Conservation (phyloP, 441 rosid genomes). For the Populus hybrid region DNA sequence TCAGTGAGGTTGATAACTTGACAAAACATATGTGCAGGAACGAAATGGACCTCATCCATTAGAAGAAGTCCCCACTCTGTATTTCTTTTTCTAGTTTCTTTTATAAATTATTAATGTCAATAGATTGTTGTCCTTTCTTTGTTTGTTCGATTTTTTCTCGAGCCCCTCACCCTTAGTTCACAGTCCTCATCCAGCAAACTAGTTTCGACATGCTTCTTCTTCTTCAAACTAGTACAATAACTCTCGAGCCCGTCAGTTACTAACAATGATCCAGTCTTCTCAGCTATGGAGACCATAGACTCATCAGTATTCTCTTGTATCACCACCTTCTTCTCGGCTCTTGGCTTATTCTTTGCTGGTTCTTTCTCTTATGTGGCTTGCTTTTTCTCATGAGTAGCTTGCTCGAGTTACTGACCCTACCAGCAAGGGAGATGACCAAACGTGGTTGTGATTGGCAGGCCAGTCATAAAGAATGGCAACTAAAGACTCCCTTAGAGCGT, state of each 20-base stretch:
- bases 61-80: no score
- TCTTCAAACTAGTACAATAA: slow-evolving; percentile 70
- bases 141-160: no score
- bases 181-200: no score
- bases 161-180: no score
- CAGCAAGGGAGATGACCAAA: slow-evolving; percentile 99
- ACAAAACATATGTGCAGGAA: no score
- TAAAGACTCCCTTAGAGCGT: slow-evolving; percentile 91
- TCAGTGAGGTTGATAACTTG: no score
- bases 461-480: slow-evolving; percentile 98
- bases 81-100: no score
- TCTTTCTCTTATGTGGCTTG: no score
- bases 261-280: slow-evolving; percentile 56
- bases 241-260: slow-evolving; percentile 76
- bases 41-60: no score
- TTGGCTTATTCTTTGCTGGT: no score
- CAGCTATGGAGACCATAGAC: slow-evolving; percentile 47
- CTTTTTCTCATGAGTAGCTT: slow-evolving; percentile 77
- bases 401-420: slow-evolving; percentile 97
- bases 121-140: no score
- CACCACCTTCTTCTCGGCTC: slow-evolving; percentile 50
- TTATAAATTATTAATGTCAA: no score
- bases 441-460: slow-evolving; percentile 95
- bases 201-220: slow-evolving; percentile 49
- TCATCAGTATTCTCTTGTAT: slow-evolving; percentile 55